Evolutionary conservation across 139 green algal genomes (phyloP).

Genomic region (Klebsormidium nitens): DNA sequence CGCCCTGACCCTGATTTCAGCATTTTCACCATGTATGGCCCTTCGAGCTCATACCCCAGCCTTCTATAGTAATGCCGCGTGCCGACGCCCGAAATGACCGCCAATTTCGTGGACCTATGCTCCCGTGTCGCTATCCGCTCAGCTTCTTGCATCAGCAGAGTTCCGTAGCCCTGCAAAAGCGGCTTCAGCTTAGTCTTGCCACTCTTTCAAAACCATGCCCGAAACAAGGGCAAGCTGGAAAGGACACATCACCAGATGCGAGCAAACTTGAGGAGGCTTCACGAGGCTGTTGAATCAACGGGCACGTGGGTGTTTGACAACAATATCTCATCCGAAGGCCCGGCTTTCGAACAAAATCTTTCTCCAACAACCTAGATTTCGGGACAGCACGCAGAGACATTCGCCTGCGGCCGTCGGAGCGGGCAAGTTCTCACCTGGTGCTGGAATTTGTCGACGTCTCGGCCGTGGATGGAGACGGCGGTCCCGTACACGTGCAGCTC

Average conservation of each 20-base stretch:
- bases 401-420: no score
- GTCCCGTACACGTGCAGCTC: constrained; percentile 98
- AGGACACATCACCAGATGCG: no score
- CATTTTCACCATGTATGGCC: constrained; percentile 93
- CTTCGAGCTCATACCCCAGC: constrained; percentile 86
- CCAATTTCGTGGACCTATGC: constrained; percentile 80
- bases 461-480: constrained; percentile 81
- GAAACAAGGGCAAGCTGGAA: no score
- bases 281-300: constrained; percentile 1
- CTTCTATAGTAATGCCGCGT: constrained; percentile 95
- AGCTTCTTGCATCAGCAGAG: constrained; percentile 87
- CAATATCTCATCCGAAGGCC: no score
- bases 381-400: no score
- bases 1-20: no score
- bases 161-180: constrained; percentile 77
- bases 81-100: constrained; percentile 95
- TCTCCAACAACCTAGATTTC: no score
- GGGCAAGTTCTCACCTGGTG: no score
- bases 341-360: no score
- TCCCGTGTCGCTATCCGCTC: constrained; percentile 84
- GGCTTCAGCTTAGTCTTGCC: no score
- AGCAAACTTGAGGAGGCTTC: no score
- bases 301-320: background rate
- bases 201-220: no score
- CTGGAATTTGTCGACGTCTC: constrained; percentile 78